Percentiles rank a stretch among this genome's conserved stretches.
Evolutionary conservation across 2,329 filamentous ascomycete genomes (phyloP).

Genomic region (Venturiaceae sp.): DNA sequence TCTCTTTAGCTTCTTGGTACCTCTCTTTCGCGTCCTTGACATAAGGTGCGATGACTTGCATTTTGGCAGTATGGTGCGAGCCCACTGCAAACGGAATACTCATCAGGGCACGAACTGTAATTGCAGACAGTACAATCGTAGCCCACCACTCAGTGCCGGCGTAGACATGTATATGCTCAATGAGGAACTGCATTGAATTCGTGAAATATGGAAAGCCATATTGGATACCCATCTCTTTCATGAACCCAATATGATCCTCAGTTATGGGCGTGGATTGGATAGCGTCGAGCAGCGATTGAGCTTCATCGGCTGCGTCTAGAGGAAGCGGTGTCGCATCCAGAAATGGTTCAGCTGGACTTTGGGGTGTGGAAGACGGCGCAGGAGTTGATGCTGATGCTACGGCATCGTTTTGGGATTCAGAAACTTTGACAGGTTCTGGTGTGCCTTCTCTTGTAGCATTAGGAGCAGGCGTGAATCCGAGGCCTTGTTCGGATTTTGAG

Average conservation of each 20-base stretch:
- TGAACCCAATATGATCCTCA: slow-evolving; percentile 56
- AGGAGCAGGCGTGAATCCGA: neutral
- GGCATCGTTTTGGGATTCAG: neutral
- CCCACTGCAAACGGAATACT: slow-evolving; percentile 56
- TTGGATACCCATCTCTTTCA: slow-evolving; percentile 74
- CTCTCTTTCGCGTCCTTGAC: slow-evolving; percentile 46
- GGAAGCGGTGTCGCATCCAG: neutral
- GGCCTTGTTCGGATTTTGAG: neutral
- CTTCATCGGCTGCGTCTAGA: neutral
- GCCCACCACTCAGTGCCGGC: slow-evolving; percentile 73
- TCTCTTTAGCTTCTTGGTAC: slow-evolving; percentile 35
- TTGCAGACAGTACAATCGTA: slow-evolving; percentile 56
- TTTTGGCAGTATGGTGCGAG: slow-evolving; percentile 52
- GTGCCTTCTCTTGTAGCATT: neutral
- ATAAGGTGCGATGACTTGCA: slow-evolving; percentile 51
- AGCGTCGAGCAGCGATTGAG: neutral
- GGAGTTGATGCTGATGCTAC: neutral
- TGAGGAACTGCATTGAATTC: slow-evolving; percentile 57
- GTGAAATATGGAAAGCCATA: slow-evolving; percentile 72
- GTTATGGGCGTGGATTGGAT: neutral
- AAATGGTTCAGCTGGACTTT: neutral
- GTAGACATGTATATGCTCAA: slow-evolving; percentile 78
- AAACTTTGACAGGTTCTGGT: neutral
- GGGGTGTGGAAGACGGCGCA: neutral
- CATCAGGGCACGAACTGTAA: slow-evolving; percentile 54